Base-by-base conservation (phyloP, 2,329 filamentous ascomycete genomes). In the Colletotrichum melonis region DNA sequence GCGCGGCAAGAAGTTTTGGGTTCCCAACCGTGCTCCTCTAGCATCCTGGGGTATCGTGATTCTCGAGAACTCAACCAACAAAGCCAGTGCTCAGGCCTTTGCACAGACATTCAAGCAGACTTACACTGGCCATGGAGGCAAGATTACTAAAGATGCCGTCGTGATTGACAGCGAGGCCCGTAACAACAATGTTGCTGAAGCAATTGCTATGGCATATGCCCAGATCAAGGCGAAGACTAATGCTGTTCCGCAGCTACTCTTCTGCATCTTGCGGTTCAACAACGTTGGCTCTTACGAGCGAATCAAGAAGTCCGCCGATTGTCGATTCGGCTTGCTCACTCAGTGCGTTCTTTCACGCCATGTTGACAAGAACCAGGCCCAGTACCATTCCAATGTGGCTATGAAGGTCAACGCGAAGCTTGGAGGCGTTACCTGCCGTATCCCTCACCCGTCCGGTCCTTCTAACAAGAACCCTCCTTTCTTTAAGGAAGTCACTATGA, bases 401-500 rank as follows among this genome's bases (percentile, higher is more conserved):
- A 97, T 99, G 94, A 99, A 99, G 85, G 91, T 99, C 76, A 98
- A 99, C 78, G 93, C 94, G 4, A 99, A 99, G 85, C 89, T 99
- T 2, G 97, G 97, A 16, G 97, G 97, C 6, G 89, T 90, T 0
- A 98, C 95, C 1, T 92, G 85, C 65, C 86, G 81, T 57, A 80
- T 85, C 9, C 74, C 79, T 49, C 80, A 75, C 64, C 82, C 78
- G 0, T 22, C 42, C 1, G 57, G 66, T 14, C 67, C 72, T 7
- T 42, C 49, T 38, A 49, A 22, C 32, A 70, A 63, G 30, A 63
- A 63, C 6, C 79, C 81, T 60, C 62, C 80, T 3, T 87, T 86
- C 74, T 89, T 88, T 77, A 73, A 63, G 19, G 62, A 67, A 19
- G 66, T 72, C 3, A 76, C 74, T 11, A 76, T 76, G 88, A 91